These are phyloP conservation scores for Penicillium cataractarum DNA, from an alignment of 495 filamentous ascomycete genomes.

Conservation along the genomic window DNA sequence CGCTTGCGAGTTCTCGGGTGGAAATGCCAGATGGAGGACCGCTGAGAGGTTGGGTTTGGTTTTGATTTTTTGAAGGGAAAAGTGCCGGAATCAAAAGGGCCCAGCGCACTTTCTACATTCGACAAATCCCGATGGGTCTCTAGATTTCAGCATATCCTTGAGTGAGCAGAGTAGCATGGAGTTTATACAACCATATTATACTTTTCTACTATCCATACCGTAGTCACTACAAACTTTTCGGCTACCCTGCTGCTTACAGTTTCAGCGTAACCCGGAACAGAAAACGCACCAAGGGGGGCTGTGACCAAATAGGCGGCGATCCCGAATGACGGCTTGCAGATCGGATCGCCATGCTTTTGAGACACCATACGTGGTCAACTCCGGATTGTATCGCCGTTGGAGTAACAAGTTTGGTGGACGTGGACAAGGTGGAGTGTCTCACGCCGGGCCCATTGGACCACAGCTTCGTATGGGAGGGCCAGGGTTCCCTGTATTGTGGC, in stretches of 20 bases:
- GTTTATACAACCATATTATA: background rate
- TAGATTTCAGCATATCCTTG: background rate
- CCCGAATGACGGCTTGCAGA: conserved; percentile 41
- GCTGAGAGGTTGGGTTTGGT: background rate
- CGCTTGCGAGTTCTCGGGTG: conserved; percentile 22
- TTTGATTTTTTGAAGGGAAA: background rate
- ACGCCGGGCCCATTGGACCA: conserved; percentile 14
- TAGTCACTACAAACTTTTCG: background rate
- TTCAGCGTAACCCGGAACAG: conserved; percentile 22
- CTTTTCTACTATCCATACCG: background rate
- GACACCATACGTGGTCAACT: conserved; percentile 37
- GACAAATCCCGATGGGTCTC: conserved; percentile 16
- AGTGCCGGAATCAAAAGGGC: conserved; percentile 11
- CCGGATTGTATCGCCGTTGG: conserved; percentile 32
- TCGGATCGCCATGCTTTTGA: conserved; percentile 44
- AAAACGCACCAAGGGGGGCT: conserved; percentile 26
- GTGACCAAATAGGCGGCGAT: conserved; percentile 28
- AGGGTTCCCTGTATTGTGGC: conserved; percentile 14
- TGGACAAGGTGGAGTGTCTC: conserved; percentile 13
- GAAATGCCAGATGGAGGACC: conserved; percentile 20
- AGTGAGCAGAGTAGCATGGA: background rate
- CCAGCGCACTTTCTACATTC: conserved; percentile 9
- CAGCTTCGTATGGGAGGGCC: conserved; percentile 4
- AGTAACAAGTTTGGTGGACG: conserved; percentile 12
- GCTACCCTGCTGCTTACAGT: conserved; percentile 11